Evolutionary conservation across 805 yeast genomes (phyloP), one percentile per base, ranked within the genome.

Genomic region (Zygotorulaspora danielsina): DNA sequence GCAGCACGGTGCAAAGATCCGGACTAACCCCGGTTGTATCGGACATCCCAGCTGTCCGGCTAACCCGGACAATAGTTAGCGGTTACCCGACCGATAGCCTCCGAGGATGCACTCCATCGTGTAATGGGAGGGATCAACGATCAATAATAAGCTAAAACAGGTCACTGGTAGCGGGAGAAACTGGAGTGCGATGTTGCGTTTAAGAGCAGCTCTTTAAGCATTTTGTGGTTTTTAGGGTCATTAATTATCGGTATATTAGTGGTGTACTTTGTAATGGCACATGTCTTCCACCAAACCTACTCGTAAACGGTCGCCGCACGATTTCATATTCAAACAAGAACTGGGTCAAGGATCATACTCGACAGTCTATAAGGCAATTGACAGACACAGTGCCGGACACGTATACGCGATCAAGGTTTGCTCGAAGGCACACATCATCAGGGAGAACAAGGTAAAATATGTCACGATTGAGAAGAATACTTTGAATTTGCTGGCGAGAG

Each of bases 271-370:
- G 47, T 34, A 41, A 46, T 46, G 50, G 36, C 38, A 27, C 34
- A 46, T 46, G 50, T 41, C 45, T 44, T 42, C 48, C 10, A 38
- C 45, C 18, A 27, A 27, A 40, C 22, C 36, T 19, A 17, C 29
- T 34, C 41, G 40, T 22, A 61, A 60, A 44, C 55, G 63, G 39
- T 52, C 65, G 15, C 62, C 67, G 18, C 54, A 51, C 31, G 65
- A 61, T 49, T 63, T 61, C 34, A 46, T 59, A 20, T 63, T 63
- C 34, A 48, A 57, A 32, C 59, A 61, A 31, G 57, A 57, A 38
- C 39, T 93, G 17, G 98, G 98, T 4, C 96, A 87, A 59, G 98
- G 98, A 1, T 87, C 97, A 6, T 93, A 90, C 59, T 89, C 97
- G 8, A 86, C 94, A 5, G 98, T 90, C 7, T 85, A 78, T 53